phyloP scores from a whole-genome alignment of 306 rosid genomes.

The Pyrus betulifolia region DNA sequence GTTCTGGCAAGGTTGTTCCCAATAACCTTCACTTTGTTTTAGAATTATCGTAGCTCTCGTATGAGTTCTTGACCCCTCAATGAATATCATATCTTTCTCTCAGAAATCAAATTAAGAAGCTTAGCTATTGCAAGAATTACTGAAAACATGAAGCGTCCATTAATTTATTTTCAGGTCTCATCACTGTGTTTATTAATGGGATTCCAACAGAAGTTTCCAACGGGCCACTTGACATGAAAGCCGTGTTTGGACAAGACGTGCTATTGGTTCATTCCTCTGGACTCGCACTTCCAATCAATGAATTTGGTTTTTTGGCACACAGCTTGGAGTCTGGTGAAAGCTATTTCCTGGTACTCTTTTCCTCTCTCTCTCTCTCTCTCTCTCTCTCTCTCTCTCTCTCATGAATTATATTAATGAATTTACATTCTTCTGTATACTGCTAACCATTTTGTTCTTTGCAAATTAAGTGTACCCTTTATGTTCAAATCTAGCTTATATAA shows the following conservation, averaged over 20 bases:
- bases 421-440: neutral
- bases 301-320: constrained; percentile 59
- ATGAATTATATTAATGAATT: neutral
- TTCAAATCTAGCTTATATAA: neutral
- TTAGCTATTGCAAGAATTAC: neutral
- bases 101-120: neutral
- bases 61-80: neutral
- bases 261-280: constrained; percentile 80
- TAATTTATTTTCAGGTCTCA: constrained; percentile 29
- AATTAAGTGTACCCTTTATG: neutral
- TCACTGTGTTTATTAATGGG: constrained; percentile 79
- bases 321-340: constrained; percentile 73
- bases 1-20: neutral
- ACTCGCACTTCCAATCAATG: constrained; percentile 54
- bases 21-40: neutral
- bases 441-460: neutral
- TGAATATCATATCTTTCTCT: neutral
- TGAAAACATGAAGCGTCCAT: neutral
- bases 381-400: neutral
- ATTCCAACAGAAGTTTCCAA: constrained; percentile 63
- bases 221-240: constrained; percentile 56
- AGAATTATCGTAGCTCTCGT: neutral
- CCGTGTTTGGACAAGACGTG: constrained; percentile 60
- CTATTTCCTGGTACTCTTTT: constrained; percentile 62
- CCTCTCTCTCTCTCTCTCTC: neutral